These are phyloP conservation scores for Geosmithia putterillii DNA, from an alignment of 2,329 filamentous ascomycete species.

Conservation along the genomic window DNA sequence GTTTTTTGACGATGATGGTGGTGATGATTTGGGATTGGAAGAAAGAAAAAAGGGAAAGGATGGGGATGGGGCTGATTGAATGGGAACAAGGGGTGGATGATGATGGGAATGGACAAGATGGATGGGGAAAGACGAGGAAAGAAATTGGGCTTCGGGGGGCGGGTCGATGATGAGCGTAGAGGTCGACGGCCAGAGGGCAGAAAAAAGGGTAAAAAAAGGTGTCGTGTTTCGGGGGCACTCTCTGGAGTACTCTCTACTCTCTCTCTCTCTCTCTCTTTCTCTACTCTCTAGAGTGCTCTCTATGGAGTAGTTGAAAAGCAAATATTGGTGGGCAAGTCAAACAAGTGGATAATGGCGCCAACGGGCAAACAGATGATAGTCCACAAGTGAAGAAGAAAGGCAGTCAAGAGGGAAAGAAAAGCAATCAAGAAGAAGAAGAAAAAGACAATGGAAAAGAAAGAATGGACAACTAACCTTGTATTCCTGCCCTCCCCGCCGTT, in stretches of 20 bases:
- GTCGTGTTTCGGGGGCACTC: neutral
- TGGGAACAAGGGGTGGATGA: neutral
- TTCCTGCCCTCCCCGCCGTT: neutral
- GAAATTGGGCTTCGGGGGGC: neutral
- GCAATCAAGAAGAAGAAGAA: slow-evolving; percentile 6
- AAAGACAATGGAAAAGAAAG: neutral
- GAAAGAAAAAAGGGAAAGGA: slow-evolving; percentile 4
- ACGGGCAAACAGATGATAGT: no score
- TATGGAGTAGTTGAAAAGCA: neutral
- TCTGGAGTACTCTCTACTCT: neutral
- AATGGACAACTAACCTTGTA: slow-evolving; percentile 5
- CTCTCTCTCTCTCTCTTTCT: no score
- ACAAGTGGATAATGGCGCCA: neutral
- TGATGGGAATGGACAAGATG: neutral
- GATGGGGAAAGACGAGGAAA: neutral
- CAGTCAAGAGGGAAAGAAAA: slow-evolving; percentile 5
- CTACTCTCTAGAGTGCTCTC: no score
- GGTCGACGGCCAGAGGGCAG: neutral
- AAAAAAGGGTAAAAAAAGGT: slow-evolving; percentile 4
- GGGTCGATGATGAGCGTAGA: neutral
- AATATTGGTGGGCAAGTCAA: slow-evolving; percentile 1
- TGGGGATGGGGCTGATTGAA: slow-evolving; percentile 1
- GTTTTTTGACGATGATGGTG: neutral
- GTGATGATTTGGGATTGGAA: neutral
- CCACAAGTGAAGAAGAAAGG: neutral